Evolutionary conservation across 192 early-diverging fungal genomes (phyloP).

Genomic region (Chytriomyces sp.): DNA sequence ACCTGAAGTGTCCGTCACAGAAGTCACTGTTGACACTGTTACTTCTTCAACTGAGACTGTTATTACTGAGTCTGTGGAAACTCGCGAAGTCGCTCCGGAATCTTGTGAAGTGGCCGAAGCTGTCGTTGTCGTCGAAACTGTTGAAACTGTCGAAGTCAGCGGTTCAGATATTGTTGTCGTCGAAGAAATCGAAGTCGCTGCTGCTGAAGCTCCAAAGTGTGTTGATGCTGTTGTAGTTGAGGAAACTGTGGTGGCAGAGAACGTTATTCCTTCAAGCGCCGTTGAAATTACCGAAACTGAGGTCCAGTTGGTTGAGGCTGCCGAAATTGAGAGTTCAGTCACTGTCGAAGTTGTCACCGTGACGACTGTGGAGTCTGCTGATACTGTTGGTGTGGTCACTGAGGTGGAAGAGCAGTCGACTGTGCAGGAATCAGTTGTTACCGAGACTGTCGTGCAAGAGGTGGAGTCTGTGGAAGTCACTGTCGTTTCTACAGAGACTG

Average conservation of each 20-base stretch:
- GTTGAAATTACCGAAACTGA: neutral
- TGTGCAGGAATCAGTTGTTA: too few relatives aligned
- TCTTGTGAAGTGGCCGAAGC: too few relatives aligned
- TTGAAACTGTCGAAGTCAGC: neutral
- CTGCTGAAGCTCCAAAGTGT: neutral
- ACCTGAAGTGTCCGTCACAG: neutral
- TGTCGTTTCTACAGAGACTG: too few relatives aligned
- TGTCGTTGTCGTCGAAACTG: neutral
- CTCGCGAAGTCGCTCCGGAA: neutral
- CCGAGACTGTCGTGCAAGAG: too few relatives aligned
- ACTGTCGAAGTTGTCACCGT: neutral
- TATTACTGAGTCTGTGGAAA: neutral
- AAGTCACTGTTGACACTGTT: neutral
- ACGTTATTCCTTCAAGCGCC: neutral
- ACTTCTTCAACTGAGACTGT: neutral
- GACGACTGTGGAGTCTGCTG: slow-evolving; percentile 1
- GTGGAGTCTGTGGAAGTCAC: too few relatives aligned
- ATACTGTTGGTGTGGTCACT: slow-evolving; percentile 4
- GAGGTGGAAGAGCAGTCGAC: neutral
- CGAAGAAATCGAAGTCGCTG: neutral
- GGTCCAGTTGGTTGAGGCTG: neutral
- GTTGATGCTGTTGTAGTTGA: neutral
- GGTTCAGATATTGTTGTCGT: too few relatives aligned
- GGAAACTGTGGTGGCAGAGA: too few relatives aligned
- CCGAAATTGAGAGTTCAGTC: neutral